Evolutionary conservation across 495 filamentous ascomycete genomes (phyloP).

Genomic region (Podospora conica): DNA sequence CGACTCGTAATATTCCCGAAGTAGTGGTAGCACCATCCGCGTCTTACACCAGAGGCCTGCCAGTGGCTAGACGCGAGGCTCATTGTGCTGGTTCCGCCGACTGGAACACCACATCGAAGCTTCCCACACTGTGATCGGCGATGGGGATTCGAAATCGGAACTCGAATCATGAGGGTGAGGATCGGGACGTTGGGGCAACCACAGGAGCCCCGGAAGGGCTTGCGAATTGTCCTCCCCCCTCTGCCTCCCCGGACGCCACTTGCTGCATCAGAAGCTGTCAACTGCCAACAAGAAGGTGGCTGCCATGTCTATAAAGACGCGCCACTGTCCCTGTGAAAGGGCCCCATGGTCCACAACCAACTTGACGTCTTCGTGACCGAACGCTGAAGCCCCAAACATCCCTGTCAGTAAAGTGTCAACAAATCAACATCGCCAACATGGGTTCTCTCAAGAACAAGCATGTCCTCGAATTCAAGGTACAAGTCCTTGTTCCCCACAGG

Average conservation of each 20-base stretch:
- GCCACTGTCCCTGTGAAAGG: neutral
- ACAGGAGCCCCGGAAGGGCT: neutral
- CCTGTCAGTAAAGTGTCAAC: neutral
- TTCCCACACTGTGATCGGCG: neutral
- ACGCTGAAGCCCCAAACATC: neutral
- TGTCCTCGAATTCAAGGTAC: neutral
- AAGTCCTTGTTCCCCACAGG: neutral
- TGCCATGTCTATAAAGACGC: neutral
- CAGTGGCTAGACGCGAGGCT: neutral
- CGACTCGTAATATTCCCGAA: neutral
- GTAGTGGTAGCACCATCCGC: neutral
- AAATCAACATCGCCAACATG: neutral
- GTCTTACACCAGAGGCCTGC: neutral
- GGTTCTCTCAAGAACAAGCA: neutral
- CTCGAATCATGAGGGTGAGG: neutral
- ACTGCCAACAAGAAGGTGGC: neutral
- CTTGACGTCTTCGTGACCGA: neutral
- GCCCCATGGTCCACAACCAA: neutral
- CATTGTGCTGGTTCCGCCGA: neutral
- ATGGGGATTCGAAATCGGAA: neutral
- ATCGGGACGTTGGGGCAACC: neutral
- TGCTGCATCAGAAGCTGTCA: neutral
- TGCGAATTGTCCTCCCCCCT: neutral
- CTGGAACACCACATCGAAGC: neutral
- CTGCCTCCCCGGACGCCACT: neutral